Percentiles rank a stretch among this genome's conserved stretches.
Conservation (phyloP, 2,329 filamentous ascomycete species). For the Neonectria hederae region DNA sequence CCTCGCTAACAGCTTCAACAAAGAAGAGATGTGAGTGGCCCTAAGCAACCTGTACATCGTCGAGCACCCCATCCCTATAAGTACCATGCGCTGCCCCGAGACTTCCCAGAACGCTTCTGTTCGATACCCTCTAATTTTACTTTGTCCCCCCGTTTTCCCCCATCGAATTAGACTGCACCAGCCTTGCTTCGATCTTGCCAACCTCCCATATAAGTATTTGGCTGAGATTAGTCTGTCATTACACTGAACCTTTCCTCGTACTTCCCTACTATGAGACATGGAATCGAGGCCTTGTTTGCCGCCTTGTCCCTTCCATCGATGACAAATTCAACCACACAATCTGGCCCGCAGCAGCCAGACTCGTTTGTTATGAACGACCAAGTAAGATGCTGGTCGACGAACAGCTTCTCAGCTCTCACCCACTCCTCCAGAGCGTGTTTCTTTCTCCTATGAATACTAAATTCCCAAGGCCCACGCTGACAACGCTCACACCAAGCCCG, state of each 20-base stretch:
- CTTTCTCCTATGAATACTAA: conserved; percentile 19
- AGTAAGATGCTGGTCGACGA: background rate
- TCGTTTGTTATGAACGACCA: conserved; percentile 24
- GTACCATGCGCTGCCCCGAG: background rate
- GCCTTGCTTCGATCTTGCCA: background rate
- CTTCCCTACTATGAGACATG: background rate
- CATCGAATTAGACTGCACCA: background rate
- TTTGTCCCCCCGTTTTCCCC: background rate
- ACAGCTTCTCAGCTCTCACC: conserved; percentile 8
- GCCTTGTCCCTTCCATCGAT: background rate
- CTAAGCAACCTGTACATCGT: background rate
- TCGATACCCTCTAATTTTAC: background rate
- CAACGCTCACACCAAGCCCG: conserved; percentile 10
- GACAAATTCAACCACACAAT: background rate
- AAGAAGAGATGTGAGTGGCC: background rate
- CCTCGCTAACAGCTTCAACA: no score
- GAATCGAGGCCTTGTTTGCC: background rate
- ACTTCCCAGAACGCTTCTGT: background rate
- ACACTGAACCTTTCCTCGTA: background rate
- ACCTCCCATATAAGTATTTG: background rate
- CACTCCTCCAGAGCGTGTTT: conserved; percentile 19
- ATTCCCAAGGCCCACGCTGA: background rate
- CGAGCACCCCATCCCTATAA: background rate
- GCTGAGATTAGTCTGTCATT: background rate
- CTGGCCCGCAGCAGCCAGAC: conserved; percentile 3